These are phyloP conservation scores for Dimargaris xerosporica DNA, from an alignment of 192 early-diverging fungal genomes.

Conservation along the genomic window DNA sequence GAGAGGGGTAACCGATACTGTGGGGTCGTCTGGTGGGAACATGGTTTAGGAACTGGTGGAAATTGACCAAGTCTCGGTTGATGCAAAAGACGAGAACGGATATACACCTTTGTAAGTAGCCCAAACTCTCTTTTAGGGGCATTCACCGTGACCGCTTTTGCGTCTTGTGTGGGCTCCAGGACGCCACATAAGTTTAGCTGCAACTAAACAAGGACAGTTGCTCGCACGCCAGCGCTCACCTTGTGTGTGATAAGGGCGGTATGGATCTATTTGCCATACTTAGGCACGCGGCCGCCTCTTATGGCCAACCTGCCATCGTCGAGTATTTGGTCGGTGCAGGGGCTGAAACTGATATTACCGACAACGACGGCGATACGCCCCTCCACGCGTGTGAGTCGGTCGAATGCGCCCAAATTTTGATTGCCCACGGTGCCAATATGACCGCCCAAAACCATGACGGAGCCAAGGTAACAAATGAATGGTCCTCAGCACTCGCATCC, in stretches of 20 bases:
- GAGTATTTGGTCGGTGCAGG: constrained; percentile 42
- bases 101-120: constrained; percentile 57
- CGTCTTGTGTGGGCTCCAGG: constrained; percentile 23
- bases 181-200: neutral
- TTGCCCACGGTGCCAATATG: constrained; percentile 56
- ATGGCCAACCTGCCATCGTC: constrained; percentile 48
- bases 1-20: neutral
- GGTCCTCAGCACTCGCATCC: neutral
- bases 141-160: constrained; percentile 13
- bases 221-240: neutral
- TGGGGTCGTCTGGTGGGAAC: neutral
- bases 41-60: constrained; percentile 30
- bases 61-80: constrained; percentile 29
- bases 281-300: constrained; percentile 55
- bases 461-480: constrained; percentile 19
- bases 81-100: constrained; percentile 62
- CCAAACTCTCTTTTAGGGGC: neutral
- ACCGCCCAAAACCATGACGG: constrained; percentile 43
- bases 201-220: neutral
- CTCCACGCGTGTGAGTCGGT: constrained; percentile 57
- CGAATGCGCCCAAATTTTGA: constrained; percentile 45
- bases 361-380: constrained; percentile 70
- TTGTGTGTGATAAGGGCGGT: neutral
- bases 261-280: neutral
- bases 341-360: constrained; percentile 52